Percentiles rank a stretch among this genome's conserved stretches.
phyloP scores from a whole-genome alignment of 305 asterid genomes.

The Solanum hybrid region DNA sequence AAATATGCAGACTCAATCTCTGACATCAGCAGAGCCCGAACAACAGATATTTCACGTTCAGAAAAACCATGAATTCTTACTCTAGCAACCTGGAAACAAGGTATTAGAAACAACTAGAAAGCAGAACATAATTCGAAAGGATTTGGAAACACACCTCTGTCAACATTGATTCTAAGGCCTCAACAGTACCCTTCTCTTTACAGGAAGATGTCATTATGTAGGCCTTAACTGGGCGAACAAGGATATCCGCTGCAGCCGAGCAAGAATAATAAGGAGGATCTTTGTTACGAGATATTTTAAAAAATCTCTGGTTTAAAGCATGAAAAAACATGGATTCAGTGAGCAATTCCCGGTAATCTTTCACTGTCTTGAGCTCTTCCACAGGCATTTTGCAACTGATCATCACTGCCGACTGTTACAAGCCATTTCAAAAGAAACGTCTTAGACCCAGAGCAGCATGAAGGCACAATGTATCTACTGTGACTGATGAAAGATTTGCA shows the following conservation, averaged over 20 bases:
- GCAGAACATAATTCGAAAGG: conserved; percentile 4
- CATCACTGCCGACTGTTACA: conserved; percentile 90
- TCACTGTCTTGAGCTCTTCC: conserved; percentile 66
- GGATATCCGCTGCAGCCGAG: conserved; percentile 84
- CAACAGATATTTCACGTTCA: conserved; percentile 79
- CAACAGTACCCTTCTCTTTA: conserved; percentile 76
- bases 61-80: conserved; percentile 84
- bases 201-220: conserved; percentile 89
- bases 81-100: conserved; percentile 70
- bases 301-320: conserved; percentile 89
- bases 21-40: conserved; percentile 72
- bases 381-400: conserved; percentile 80
- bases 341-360: conserved; percentile 74
- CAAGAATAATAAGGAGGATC: conserved; percentile 91
- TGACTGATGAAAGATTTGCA: conserved; percentile 13
- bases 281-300: conserved; percentile 81
- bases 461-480: not conserved
- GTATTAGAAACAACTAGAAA: conserved; percentile 29
- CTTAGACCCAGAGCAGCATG: not conserved
- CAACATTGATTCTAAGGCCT: conserved; percentile 86
- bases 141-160: conserved; percentile 50
- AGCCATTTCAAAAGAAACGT: conserved; percentile 18
- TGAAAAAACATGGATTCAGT: conserved; percentile 94
- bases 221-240: conserved; percentile 74
- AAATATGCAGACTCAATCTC: conserved; percentile 93